These are phyloP conservation scores for Nidularia pulvinata DNA, from an alignment of 768 basidiomycete species.

Conservation along the genomic window DNA sequence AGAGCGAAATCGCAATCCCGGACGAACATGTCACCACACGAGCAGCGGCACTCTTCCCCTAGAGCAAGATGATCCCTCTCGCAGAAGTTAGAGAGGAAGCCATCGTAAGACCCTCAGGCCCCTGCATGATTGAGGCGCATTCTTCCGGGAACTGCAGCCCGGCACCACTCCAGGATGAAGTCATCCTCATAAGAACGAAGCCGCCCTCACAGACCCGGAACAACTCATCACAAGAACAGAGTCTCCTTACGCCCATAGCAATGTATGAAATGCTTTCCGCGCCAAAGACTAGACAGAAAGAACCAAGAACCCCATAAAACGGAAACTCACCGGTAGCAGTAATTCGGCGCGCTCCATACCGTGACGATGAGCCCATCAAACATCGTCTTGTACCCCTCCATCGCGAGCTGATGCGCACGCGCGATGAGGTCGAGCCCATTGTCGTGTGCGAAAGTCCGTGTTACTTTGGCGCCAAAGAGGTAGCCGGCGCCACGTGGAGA, in stretches of 20 bases:
- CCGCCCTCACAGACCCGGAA: neutral
- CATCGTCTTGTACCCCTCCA: conserved; percentile 98
- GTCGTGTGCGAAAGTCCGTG: conserved; percentile 85
- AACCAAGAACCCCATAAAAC: conserved; percentile 3
- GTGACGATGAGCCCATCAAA: conserved; percentile 95
- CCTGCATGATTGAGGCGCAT: too few species aligned
- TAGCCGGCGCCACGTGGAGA: conserved; percentile 98
- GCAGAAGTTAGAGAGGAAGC: too few species aligned
- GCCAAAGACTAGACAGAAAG: conserved; percentile 3
- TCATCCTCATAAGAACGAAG: too few species aligned
- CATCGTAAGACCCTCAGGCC: too few species aligned
- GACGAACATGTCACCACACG: too few species aligned
- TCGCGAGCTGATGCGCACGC: conserved; percentile 95
- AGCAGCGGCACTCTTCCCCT: too few species aligned
- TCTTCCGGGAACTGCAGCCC: too few species aligned
- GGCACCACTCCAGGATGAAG: too few species aligned
- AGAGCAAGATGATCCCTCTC: too few species aligned
- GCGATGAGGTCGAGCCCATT: conserved; percentile 96
- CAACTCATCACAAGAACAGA: neutral
- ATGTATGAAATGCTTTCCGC: too few species aligned
- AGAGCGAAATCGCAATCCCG: too few species aligned
- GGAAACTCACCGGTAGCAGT: conserved; percentile 86
- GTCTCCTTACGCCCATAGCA: neutral
- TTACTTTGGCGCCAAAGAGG: conserved; percentile 92
- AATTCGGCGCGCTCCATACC: conserved; percentile 98